Evolutionary conservation across 2,329 filamentous ascomycete genomes (phyloP).

Genomic region (Aspergillus niger): DNA sequence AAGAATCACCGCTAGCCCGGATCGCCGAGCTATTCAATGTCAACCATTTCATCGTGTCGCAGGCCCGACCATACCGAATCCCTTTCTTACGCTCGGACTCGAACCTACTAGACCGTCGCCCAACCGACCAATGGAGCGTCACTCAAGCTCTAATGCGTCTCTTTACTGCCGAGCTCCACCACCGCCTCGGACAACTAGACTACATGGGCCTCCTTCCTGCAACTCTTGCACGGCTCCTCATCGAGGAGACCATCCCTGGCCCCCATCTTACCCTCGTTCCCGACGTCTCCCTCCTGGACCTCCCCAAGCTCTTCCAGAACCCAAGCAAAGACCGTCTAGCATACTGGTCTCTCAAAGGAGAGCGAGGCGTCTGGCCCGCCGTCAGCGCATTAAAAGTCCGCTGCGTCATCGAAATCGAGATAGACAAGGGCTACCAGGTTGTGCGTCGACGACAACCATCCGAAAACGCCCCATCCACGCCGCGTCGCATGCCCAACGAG

Average conservation of each 20-base stretch:
- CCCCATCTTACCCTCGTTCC: conserved; percentile 80
- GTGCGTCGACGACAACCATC: conserved; percentile 56
- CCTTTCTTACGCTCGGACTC: conserved; percentile 82
- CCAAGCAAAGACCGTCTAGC: conserved; percentile 74
- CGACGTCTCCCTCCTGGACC: conserved; percentile 71
- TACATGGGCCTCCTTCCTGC: conserved; percentile 71
- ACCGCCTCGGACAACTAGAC: conserved; percentile 79
- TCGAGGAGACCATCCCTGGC: conserved; percentile 80
- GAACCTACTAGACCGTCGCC: conserved; percentile 67
- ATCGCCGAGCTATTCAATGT: conserved; percentile 86
- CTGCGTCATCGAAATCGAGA: conserved; percentile 81
- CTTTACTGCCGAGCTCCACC: conserved; percentile 73
- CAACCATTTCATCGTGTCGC: conserved; percentile 92
- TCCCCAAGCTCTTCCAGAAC: conserved; percentile 77
- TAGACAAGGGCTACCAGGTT: conserved; percentile 82
- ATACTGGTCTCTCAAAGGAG: conserved; percentile 83
- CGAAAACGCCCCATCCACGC: conserved; percentile 19
- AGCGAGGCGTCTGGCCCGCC: conserved; percentile 88
- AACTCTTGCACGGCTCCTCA: conserved; percentile 71
- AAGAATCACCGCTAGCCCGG: conserved; percentile 67
- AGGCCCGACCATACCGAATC: conserved; percentile 85
- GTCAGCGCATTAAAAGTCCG: conserved; percentile 78
- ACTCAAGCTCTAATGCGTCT: conserved; percentile 63
- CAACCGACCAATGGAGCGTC: conserved; percentile 61
- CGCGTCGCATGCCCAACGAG: conserved; percentile 32